Evolutionary conservation across 2,329 filamentous ascomycete species (phyloP).

Genomic region (Hypoxylon sp.): DNA sequence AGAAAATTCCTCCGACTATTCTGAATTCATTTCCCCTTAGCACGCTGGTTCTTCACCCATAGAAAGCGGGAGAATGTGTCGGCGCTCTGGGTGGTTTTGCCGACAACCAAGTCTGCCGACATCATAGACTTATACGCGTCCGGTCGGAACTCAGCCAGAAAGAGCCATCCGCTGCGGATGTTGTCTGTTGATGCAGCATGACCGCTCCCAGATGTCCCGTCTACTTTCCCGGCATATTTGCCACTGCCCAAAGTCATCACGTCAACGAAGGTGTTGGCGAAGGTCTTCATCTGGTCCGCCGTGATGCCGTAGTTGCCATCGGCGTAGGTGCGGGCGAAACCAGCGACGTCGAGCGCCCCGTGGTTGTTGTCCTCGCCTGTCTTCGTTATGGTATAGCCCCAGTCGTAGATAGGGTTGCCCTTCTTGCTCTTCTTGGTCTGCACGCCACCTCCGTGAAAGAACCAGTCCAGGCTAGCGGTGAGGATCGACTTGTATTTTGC

Average conservation of each 20-base stretch:
- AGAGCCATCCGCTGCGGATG: conserved; percentile 35
- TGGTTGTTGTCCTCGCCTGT: conserved; percentile 41
- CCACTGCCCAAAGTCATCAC: conserved; percentile 40
- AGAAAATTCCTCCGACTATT: not conserved
- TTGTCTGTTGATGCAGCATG: conserved; percentile 25
- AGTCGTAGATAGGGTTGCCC: conserved; percentile 38
- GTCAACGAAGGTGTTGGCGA: conserved; percentile 42
- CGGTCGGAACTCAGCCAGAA: conserved; percentile 36
- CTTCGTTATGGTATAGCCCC: conserved; percentile 36
- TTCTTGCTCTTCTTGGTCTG: conserved; percentile 30
- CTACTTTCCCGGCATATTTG: conserved; percentile 32
- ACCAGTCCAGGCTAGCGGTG: conserved; percentile 35
- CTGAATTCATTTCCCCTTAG: conserved; percentile 14
- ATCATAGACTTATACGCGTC: conserved; percentile 38
- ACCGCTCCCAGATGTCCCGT: conserved; percentile 13
- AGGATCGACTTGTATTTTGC: conserved; percentile 32
- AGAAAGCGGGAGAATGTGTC: conserved; percentile 36
- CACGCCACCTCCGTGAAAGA: conserved; percentile 37
- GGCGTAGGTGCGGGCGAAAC: conserved; percentile 37
- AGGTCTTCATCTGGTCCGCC: conserved; percentile 37
- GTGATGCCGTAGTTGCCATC: conserved; percentile 35
- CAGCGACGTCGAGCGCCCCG: conserved; percentile 37
- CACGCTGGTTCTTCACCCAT: conserved; percentile 37
- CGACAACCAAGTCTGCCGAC: conserved; percentile 29
- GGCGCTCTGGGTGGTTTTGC: conserved; percentile 27